phyloP scores from a whole-genome alignment of 164 flowering plant genomes.

The Macadamia tetraphylla region DNA sequence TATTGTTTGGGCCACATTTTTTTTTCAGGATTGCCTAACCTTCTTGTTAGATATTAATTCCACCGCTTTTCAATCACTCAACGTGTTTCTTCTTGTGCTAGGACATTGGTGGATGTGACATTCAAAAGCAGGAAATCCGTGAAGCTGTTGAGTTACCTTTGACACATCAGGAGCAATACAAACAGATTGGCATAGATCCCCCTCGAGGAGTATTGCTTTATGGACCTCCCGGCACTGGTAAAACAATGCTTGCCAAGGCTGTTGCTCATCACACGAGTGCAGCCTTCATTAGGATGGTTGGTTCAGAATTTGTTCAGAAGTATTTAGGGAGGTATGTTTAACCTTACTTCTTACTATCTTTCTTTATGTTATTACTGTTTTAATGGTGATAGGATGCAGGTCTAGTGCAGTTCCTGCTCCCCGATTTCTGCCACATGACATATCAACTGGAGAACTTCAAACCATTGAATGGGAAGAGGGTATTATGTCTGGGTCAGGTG shows the following conservation, averaged over 20 bases:
- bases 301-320: constrained; percentile 97
- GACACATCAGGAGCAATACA: constrained; percentile 92
- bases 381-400: too few species aligned
- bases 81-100: constrained; percentile 14
- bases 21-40: not conserved
- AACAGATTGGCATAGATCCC: constrained; percentile 95
- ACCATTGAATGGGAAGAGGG: too few species aligned
- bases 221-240: constrained; percentile 99
- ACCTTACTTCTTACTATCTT: too few species aligned
- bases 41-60: not conserved
- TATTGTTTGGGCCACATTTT: too few species aligned
- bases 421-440: too few species aligned
- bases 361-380: not conserved
- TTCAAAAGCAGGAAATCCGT: constrained; percentile 95
- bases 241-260: constrained; percentile 98
- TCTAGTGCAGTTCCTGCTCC: too few species aligned
- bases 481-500: too few species aligned
- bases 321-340: constrained; percentile 85
- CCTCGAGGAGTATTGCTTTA: constrained; percentile 94
- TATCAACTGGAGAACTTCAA: too few species aligned
- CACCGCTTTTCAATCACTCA: not conserved
- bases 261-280: constrained; percentile 92
- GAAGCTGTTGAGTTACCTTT: constrained; percentile 96
- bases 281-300: constrained; percentile 90
- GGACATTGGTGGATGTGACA: constrained; percentile 99